Evolutionary conservation across 2,329 filamentous ascomycete species (phyloP), one percentile per base, ranked within the genome.

Genomic region (Corinectria fuckeliana): DNA sequence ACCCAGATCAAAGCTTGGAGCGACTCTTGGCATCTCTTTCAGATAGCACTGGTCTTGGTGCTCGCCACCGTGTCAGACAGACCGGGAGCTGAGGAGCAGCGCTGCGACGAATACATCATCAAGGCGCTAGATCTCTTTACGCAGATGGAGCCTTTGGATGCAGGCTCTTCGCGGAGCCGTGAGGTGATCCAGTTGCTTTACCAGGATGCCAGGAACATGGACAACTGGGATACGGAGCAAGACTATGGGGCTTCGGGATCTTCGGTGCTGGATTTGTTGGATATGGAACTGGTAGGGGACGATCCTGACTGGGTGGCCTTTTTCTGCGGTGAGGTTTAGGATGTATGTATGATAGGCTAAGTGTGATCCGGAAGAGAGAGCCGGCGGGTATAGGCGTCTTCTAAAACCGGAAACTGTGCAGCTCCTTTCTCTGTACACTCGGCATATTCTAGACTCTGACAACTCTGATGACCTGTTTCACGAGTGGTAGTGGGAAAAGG

Each of bases 301-400:
- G 49, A 60, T 4, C 14, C 41, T 4, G 58, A 60, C 9, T 60
- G 51, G 56, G 26, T 47, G 25, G 42, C 26, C 3, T 30, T 18
- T 14, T 16, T 47, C 10, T 32, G 18, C 13, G 42, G 42, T 28
- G 25, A 47, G n/a, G n/a, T n/a, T n/a, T n/a, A n/a, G n/a, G n/a
- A n/a, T n/a, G n/a, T n/a, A n/a, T n/a, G n/a, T n/a, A n/a, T n/a
- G n/a, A n/a, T n/a, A n/a, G n/a, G n/a, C n/a, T n/a, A n/a, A n/a
- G n/a, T n/a, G n/a, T n/a, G n/a, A n/a, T n/a, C n/a, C n/a, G n/a
- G n/a, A n/a, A n/a, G n/a, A n/a, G n/a, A n/a, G n/a, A n/a, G n/a
- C n/a, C n/a, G n/a, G n/a, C n/a, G n/a, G n/a, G n/a, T n/a, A n/a
- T n/a, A n/a, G n/a, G n/a, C n/a, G n/a, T n/a, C n/a, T n/a, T n/a